Conservation (phyloP, 352 stramenopile species). For the Phytophthora capsici region DNA sequence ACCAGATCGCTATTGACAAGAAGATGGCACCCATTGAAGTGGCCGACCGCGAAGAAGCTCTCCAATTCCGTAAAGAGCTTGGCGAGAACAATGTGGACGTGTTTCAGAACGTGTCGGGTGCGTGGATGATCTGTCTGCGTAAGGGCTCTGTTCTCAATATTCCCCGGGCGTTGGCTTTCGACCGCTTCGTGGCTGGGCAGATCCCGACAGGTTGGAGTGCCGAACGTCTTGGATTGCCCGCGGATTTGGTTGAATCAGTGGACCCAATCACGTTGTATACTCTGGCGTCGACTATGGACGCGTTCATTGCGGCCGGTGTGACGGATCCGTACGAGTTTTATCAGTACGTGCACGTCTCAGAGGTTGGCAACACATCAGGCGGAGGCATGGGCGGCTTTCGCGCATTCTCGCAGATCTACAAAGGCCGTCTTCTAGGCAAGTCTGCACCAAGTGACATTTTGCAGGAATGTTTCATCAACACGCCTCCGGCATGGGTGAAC, state of each 20-base stretch:
- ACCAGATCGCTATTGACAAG: constrained; percentile 90
- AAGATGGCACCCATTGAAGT: constrained; percentile 89
- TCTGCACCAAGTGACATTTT: constrained; percentile 77
- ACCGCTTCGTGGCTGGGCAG: constrained; percentile 89
- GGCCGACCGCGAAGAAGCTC: constrained; percentile 77
- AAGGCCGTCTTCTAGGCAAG: constrained; percentile 68
- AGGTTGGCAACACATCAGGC: constrained; percentile 87
- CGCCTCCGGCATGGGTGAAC: constrained; percentile 89
- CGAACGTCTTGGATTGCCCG: constrained; percentile 78
- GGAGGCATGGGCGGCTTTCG: constrained; percentile 86
- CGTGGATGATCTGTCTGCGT: constrained; percentile 85
- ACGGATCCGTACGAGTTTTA: constrained; percentile 93
- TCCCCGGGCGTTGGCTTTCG: constrained; percentile 76
- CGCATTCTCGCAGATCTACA: constrained; percentile 80
- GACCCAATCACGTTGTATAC: constrained; percentile 84
- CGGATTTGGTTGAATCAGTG: constrained; percentile 81
- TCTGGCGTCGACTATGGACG: constrained; percentile 79
- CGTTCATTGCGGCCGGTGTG: constrained; percentile 77
- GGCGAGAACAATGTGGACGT: constrained; percentile 87
- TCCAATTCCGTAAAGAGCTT: constrained; percentile 81
- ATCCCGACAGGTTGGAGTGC: constrained; percentile 90
- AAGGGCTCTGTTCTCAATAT: constrained; percentile 87
- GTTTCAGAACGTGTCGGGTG: constrained; percentile 67
- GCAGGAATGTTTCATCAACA: constrained; percentile 91
- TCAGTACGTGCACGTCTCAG: constrained; percentile 90